phyloP scores from a whole-genome alignment of 306 rosid species.

The Cicer arietinum region DNA sequence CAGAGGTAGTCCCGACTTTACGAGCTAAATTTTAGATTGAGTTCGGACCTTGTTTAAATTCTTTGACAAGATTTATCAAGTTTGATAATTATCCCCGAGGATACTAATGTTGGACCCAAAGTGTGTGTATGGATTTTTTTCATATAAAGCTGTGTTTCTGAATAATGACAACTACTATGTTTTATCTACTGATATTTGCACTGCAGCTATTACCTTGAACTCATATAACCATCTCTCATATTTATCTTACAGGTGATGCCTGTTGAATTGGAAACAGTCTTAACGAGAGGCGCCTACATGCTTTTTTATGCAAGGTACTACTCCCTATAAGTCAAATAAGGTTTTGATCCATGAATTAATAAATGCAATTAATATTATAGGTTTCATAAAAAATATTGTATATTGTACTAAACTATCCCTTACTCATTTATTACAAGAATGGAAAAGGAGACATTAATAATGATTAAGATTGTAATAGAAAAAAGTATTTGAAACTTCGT shows the following conservation, averaged over 20 bases:
- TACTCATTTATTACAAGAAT: too few species aligned
- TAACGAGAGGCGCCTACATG: constrained; percentile 84
- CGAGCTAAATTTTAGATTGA: not conserved
- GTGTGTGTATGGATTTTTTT: constrained; percentile 11
- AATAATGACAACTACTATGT: not conserved
- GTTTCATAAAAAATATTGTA: too few species aligned
- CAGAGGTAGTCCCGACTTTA: not conserved
- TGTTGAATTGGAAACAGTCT: constrained; percentile 72
- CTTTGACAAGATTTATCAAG: not conserved
- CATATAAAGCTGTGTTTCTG: constrained; percentile 12
- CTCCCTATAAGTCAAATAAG: too few species aligned
- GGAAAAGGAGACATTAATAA: too few species aligned
- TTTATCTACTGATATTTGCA: constrained; percentile 18
- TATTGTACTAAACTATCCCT: too few species aligned
- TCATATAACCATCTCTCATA: constrained; percentile 18
- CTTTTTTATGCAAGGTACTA: constrained; percentile 85
- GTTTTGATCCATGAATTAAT: too few species aligned
- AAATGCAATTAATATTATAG: too few species aligned
- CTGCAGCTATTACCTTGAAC: not conserved
- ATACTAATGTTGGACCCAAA: not conserved
- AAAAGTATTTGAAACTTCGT: too few species aligned
- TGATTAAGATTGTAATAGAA: too few species aligned
- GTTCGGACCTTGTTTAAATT: not conserved
- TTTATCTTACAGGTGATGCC: constrained; percentile 64
- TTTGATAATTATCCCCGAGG: constrained; percentile 6